A percentile compares a stretch with the other conserved stretches of the same genome.
These are phyloP conservation scores for Calonectria pteridis DNA, from an alignment of 2,329 filamentous ascomycete species.

Conservation along the genomic window DNA sequence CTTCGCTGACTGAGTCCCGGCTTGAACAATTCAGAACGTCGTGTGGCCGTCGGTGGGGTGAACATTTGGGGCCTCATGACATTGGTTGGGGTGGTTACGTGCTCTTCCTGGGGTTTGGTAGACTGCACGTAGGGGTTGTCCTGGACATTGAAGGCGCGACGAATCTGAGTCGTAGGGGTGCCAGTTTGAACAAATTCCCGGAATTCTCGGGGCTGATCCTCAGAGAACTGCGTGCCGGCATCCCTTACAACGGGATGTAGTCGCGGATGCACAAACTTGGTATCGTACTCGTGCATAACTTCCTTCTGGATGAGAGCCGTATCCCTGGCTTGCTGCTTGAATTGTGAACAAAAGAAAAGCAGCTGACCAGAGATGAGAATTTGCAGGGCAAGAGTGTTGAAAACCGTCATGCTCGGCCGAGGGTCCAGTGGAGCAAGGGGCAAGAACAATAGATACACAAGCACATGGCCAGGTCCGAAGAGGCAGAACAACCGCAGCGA, in stretches of 20 bases:
- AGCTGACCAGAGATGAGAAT: slow-evolving; percentile 82
- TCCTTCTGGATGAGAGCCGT: slow-evolving; percentile 87
- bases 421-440: slow-evolving; percentile 82
- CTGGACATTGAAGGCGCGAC: slow-evolving; percentile 82
- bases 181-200: slow-evolving; percentile 62
- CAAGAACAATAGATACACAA: slow-evolving; percentile 90
- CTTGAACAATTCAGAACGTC: slow-evolving; percentile 52
- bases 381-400: slow-evolving; percentile 84
- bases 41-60: slow-evolving; percentile 53
- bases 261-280: slow-evolving; percentile 91
- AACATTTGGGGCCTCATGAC: slow-evolving; percentile 57
- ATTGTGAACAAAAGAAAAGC: slow-evolving; percentile 77
- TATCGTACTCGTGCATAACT: slow-evolving; percentile 95
- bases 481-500: slow-evolving; percentile 86
- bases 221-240: slow-evolving; percentile 84
- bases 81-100: slow-evolving; percentile 51
- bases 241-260: slow-evolving; percentile 83
- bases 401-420: slow-evolving; percentile 86
- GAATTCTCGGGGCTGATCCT: slow-evolving; percentile 56
- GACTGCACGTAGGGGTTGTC: slow-evolving; percentile 82
- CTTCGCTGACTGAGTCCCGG: slow-evolving; percentile 45
- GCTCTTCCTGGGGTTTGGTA: slow-evolving; percentile 60
- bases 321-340: slow-evolving; percentile 89
- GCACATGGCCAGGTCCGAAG: slow-evolving; percentile 93
- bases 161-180: slow-evolving; percentile 72